A percentile compares a stretch with the other conserved stretches of the same genome.
These are phyloP conservation scores for Suillus cothurnatus DNA, from an alignment of 768 basidiomycete species.

Conservation along the genomic window DNA sequence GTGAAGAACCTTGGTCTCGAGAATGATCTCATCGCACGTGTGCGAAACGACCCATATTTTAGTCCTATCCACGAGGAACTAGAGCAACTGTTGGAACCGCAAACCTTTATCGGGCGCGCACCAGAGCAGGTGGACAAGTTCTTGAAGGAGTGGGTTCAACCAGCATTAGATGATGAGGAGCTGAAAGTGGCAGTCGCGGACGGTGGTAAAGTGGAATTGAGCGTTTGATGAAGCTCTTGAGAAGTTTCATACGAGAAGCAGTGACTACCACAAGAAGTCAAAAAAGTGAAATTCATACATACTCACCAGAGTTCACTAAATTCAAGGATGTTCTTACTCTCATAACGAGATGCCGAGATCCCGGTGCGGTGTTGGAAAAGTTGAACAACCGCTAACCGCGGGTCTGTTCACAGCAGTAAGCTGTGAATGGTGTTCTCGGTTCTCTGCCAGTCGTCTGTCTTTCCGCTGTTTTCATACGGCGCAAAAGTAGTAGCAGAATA, in stretches of 20 bases:
- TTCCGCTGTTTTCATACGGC: neutral
- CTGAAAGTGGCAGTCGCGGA: constrained; percentile 52
- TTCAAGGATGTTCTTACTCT: neutral
- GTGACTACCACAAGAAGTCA: constrained; percentile 3
- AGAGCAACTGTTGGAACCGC: constrained; percentile 78
- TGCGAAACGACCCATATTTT: constrained; percentile 84
- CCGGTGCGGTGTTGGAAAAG: constrained; percentile 20
- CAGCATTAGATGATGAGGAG: constrained; percentile 69
- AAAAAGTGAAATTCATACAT: constrained; percentile 1
- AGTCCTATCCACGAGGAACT: constrained; percentile 82
- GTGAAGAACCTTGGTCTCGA: constrained; percentile 94
- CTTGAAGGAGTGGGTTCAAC: constrained; percentile 82
- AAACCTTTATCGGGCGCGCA: constrained; percentile 90
- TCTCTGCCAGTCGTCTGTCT: neutral
- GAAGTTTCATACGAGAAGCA: neutral
- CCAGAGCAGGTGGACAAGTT: constrained; percentile 95
- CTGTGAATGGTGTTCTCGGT: neutral
- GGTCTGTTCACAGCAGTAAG: neutral
- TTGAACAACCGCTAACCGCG: constrained; percentile 20
- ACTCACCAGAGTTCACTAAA: neutral
- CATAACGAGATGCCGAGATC: constrained; percentile 3
- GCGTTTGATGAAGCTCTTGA: constrained; percentile 41
- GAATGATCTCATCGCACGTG: constrained; percentile 93
- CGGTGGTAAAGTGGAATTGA: constrained; percentile 64
- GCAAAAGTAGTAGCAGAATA: neutral